These are phyloP conservation scores for Cryptococcus sp. DNA, from an alignment of 1,284 basidiomycete genomes.

Conservation along the genomic window DNA sequence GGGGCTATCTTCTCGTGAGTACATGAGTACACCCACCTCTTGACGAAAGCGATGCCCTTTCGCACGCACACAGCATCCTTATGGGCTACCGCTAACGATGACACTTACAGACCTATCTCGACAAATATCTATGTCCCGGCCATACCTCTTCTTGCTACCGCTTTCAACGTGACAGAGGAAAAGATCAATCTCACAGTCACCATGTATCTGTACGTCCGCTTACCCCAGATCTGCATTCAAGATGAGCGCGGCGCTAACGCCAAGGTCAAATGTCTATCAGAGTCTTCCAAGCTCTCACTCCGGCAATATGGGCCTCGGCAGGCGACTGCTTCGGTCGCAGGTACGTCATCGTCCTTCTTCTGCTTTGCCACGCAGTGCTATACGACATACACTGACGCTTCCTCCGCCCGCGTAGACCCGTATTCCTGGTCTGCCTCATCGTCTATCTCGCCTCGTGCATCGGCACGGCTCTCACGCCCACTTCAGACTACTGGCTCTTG, in stretches of 20 bases:
- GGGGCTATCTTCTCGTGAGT: slow-evolving; percentile 42
- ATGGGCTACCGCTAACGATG: background rate
- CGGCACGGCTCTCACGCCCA: slow-evolving; percentile 43
- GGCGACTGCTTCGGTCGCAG: slow-evolving; percentile 41
- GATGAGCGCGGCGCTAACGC: background rate
- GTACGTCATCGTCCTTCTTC: slow-evolving; percentile 5
- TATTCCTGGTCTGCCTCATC: slow-evolving; percentile 37
- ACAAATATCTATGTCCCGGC: slow-evolving; percentile 46
- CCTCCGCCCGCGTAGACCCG: slow-evolving; percentile 29
- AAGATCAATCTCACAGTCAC: slow-evolving; percentile 46
- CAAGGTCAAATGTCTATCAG: slow-evolving; percentile 8
- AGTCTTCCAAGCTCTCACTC: slow-evolving; percentile 44
- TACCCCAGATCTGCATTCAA: background rate
- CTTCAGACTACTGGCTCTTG: slow-evolving; percentile 42
- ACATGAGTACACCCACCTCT: background rate
- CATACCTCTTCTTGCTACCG: slow-evolving; percentile 35
- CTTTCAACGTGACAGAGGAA: slow-evolving; percentile 33
- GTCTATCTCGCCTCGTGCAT: slow-evolving; percentile 40
- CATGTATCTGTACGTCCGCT: slow-evolving; percentile 33
- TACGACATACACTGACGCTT: slow-evolving; percentile 34
- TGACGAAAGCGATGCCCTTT: background rate
- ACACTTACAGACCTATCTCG: slow-evolving; percentile 35
- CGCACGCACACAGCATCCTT: background rate
- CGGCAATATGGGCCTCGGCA: slow-evolving; percentile 40
- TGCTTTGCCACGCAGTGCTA: background rate